phyloP scores from a whole-genome alignment of 345 rosid species.

The Citrus trifoliata region DNA sequence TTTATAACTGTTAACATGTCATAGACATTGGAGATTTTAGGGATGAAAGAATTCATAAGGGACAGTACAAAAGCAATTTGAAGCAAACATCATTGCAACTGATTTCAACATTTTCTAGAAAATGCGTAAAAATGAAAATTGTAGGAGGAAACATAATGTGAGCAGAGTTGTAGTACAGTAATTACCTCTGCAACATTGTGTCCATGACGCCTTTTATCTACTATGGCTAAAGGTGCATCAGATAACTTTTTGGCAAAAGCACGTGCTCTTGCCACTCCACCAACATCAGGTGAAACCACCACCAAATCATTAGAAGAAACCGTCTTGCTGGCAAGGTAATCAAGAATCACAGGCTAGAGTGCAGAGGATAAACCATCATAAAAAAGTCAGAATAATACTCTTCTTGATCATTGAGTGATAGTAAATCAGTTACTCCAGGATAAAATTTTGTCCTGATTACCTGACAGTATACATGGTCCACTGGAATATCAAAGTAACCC shows the following conservation, averaged over 20 bases:
- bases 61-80: not conserved
- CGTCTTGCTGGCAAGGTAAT: conserved; percentile 95
- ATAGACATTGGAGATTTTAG: not conserved
- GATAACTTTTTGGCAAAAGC: conserved; percentile 92
- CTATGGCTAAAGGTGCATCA: conserved; percentile 96
- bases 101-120: not conserved
- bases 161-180: conserved; percentile 7
- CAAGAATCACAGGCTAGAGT: conserved; percentile 86
- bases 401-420: not conserved
- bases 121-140: not conserved
- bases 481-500: conserved; percentile 98
- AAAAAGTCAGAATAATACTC: not conserved
- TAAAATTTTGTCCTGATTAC: conserved; percentile 26
- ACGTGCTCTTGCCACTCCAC: conserved; percentile 99
- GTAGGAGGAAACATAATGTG: not conserved
- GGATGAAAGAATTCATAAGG: not conserved
- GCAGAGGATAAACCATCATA: not conserved
- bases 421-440: not conserved
- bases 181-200: conserved; percentile 98
- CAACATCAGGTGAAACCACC: conserved; percentile 98
- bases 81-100: not conserved
- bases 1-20: not conserved
- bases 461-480: conserved; percentile 91
- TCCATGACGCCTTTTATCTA: conserved; percentile 95
- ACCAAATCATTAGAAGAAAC: conserved; percentile 78